Base-by-base conservation (phyloP, 495 filamentous ascomycete species). In the Aspergillus taichungensis region DNA sequence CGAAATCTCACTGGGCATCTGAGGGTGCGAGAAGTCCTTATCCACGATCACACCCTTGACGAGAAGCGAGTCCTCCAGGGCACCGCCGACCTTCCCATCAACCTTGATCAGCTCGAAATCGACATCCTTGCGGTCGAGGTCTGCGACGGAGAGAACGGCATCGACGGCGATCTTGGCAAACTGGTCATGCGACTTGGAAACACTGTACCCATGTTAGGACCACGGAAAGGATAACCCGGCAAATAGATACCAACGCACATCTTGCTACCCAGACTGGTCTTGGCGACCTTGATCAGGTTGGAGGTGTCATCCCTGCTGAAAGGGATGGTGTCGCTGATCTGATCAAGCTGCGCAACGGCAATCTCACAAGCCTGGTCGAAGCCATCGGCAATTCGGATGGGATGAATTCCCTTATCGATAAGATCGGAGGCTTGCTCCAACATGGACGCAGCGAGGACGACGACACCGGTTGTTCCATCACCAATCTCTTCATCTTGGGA, bases 81-180 rank as follows among this genome's bases (percentile, higher is more conserved):
- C 67, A 46, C 94, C 92, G 41, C 92, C 92, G 11, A 97, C 86
- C 72, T 99, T 99, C 56, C 94, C 90, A 55, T 99, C 92, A 35
- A 99, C 89, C 75, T 99, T 99, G 71, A 99, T 99, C 51, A 99
- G 66, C 66, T 99, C 92, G 61, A 99, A 99, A 56, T 97, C 90
- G 49, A 99, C 94, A 63, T 99, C 92, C 67, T 91, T 96, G 45
- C 88, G 85, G 54, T 95, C 85, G 28, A 99, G 75, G 59, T 99
- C 92, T 34, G 92, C 92, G 47, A 99, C 92, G 18, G 90, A 95
- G 41, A 99, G 78, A 33, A 99, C 89, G 13, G 92, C 92, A 60
- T 99, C 92, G 9, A 97, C 85, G 30, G 92, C 94, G 61, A 99
- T 99, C 52, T 92, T 80, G 46, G 94, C 85, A 57, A 99, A 99